These are phyloP conservation scores for Astragalus glycyphyllos DNA, from an alignment of 306 rosid species.

Conservation along the genomic window DNA sequence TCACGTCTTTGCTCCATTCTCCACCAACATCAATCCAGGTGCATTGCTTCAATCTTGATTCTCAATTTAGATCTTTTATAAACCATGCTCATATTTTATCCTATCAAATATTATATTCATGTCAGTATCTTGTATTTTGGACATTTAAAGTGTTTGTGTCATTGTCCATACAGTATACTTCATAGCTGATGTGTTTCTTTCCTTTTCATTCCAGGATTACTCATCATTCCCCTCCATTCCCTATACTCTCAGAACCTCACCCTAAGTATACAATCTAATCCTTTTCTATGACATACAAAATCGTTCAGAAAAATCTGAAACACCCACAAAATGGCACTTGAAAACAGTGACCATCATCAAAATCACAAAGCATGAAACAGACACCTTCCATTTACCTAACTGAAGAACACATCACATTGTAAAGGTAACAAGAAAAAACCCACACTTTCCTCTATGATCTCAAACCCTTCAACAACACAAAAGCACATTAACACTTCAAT, in stretches of 20 bases:
- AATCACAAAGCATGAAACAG: not conserved
- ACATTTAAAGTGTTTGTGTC: too few species aligned
- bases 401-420: not conserved
- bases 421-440: not conserved
- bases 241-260: not conserved
- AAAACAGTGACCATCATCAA: slow-evolving; percentile 19
- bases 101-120: too few species aligned
- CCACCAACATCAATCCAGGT: too few species aligned
- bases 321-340: slow-evolving; percentile 2
- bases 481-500: slow-evolving; percentile 6
- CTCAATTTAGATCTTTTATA: too few species aligned
- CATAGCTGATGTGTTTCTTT: not conserved
- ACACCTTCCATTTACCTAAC: slow-evolving; percentile 15
- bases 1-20: too few species aligned
- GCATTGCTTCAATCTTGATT: too few species aligned
- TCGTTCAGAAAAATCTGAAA: not conserved
- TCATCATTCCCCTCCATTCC: not conserved
- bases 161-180: too few species aligned
- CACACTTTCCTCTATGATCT: not conserved
- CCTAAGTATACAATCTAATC: not conserved
- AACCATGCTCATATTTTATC: too few species aligned
- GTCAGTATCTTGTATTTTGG: too few species aligned
- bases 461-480: slow-evolving; percentile 26
- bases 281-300: not conserved
- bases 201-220: slow-evolving; percentile 1